Evolutionary conservation across 2,329 filamentous ascomycete genomes (phyloP), one percentile per base, ranked within the genome.

Genomic region (Aspergillus vadensis): DNA sequence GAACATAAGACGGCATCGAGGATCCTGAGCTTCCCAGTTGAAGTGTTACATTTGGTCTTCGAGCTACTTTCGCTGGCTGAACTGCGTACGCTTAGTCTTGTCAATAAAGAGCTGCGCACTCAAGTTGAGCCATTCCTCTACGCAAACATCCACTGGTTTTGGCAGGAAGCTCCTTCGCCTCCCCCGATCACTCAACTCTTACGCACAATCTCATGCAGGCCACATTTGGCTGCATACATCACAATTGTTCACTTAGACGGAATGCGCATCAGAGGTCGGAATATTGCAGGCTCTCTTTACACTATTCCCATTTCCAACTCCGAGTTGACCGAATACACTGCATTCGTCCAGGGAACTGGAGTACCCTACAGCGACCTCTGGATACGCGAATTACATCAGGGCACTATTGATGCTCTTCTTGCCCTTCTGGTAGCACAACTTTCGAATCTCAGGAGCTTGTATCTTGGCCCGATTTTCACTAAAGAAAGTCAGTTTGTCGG

Each of bases 41-140:
- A 67, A 1, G 61, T 67, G n/a, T 53, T 65, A 38, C 14, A 48
- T 49, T 21, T 66, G 47, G 54, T 70, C 17, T 60, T 69, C 48
- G 30, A 56, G 17, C 25, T 54, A n/a, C 63, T 70, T 19, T 64
- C 61, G 7, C 32, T 58, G 5, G 14, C 56, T 47, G 65, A 69
- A 43, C 55, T 61, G 19, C 39, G 44, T 15, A 47, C 47, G 30
- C 47, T 68, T 36, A 64, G 56, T 30, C 63, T 66, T 57, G 62
- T 61, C 8, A 62, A 63, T 53, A 58, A 59, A 14, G 36, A 30
- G 3, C 59, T 67, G 19, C 57, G 53, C 32, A 5, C 55, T 25
- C 19, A 64, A 15, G 55, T 63, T 19, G 68, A 66, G 60, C 65
- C 60, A 38, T 50, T 63, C 1, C 62, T 70, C 43, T 68, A 70